phyloP scores from a whole-genome alignment of 75 land plant genomes.

The Pinus albicaulis region DNA sequence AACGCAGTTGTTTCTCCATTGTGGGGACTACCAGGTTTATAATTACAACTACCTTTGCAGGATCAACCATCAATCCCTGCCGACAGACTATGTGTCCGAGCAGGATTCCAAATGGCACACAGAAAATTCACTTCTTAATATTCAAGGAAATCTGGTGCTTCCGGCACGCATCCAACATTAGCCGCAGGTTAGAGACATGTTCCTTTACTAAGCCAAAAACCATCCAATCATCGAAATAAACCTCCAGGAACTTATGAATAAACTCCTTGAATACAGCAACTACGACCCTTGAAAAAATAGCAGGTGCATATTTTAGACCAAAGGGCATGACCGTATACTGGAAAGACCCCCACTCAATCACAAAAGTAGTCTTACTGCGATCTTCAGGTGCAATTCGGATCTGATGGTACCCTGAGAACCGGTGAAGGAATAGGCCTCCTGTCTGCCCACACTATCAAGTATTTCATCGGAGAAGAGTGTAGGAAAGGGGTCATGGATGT shows the following conservation, averaged over 20 bases:
- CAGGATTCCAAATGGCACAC: no score
- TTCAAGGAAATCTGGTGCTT: no score
- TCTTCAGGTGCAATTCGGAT: background rate
- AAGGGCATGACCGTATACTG: conserved; percentile 7
- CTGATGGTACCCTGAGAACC: conserved; percentile 11
- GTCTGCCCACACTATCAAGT: background rate
- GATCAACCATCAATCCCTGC: no score
- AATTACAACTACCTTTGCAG: no score
- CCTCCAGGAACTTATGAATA: conserved; percentile 1
- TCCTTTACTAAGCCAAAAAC: background rate
- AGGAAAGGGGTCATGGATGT: background rate
- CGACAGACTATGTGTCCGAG: no score
- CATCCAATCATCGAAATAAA: conserved; percentile 15
- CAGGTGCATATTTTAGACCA: conserved; percentile 9
- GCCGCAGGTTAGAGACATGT: background rate
- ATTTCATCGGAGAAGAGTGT: background rate
- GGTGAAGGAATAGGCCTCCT: background rate
- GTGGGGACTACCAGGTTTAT: no score
- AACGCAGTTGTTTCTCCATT: background rate
- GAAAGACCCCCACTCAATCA: conserved; percentile 8
- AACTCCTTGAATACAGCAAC: background rate
- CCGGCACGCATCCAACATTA: conserved; percentile 8
- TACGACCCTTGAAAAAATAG: background rate
- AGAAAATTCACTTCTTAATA: no score
- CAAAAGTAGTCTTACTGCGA: background rate